Evolutionary conservation across 495 filamentous ascomycete species (phyloP).

Genomic region (Penicillium psychrofluorescens): DNA sequence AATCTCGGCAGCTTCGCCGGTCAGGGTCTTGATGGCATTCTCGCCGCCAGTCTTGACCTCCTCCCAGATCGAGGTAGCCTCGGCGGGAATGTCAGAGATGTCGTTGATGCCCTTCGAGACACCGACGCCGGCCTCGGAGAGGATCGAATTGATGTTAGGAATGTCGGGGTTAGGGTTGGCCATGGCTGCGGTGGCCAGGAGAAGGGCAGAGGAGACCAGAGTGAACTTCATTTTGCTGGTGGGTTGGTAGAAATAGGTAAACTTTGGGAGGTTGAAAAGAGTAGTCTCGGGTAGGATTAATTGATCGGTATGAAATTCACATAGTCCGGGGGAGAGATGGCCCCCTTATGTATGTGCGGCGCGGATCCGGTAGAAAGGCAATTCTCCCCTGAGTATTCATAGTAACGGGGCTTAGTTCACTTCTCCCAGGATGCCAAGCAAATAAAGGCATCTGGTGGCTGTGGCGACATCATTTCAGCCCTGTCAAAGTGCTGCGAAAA

Average conservation of each 20-base stretch:
- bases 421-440: too few relatives aligned
- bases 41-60: slow-evolving; percentile 5
- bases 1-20: slow-evolving; percentile 4
- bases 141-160: slow-evolving; percentile 7
- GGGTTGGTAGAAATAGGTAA: neutral
- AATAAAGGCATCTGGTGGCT: neutral
- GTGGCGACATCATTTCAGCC: neutral
- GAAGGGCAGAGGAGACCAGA: slow-evolving; percentile 16
- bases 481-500: too few relatives aligned
- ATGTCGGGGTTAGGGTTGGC: slow-evolving; percentile 4
- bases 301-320: neutral
- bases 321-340: neutral
- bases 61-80: slow-evolving; percentile 3
- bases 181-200: slow-evolving; percentile 16
- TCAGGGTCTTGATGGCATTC: slow-evolving; percentile 4
- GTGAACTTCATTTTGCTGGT: slow-evolving; percentile 21
- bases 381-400: too few relatives aligned
- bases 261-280: too few relatives aligned
- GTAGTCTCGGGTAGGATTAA: too few relatives aligned
- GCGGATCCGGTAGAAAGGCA: too few relatives aligned
- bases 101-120: slow-evolving; percentile 1
- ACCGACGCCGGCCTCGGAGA: slow-evolving; percentile 7
- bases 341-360: neutral
- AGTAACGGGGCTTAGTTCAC: too few relatives aligned
- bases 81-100: neutral